Evolutionary conservation across 768 basidiomycete species (phyloP).

Genomic region (Coprinellus micaceus): DNA sequence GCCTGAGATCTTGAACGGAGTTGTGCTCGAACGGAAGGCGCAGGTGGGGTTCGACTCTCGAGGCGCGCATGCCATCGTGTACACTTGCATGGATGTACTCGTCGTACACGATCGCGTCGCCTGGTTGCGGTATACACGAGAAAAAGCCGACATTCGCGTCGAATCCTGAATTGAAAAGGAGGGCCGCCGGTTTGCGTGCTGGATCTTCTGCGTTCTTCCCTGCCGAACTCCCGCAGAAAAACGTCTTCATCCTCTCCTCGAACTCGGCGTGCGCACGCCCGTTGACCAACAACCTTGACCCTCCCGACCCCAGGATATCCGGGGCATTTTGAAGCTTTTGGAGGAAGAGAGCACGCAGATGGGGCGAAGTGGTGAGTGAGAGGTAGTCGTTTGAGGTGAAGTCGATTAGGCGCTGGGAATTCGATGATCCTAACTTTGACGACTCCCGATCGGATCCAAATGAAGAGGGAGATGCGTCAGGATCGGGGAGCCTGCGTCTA

Average conservation of each 20-base stretch:
- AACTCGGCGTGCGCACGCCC: constrained; percentile 65
- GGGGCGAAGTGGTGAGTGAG: constrained; percentile 61
- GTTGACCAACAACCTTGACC: constrained; percentile 82
- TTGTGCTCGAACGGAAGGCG: constrained; percentile 70
- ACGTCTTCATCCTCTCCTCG: constrained; percentile 61
- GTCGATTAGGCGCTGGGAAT: constrained; percentile 41
- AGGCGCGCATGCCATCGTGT: constrained; percentile 83
- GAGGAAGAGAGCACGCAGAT: constrained; percentile 59
- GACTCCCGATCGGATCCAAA: constrained; percentile 20
- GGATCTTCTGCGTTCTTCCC: too few species aligned
- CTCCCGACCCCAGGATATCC: constrained; percentile 80
- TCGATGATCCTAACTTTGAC: neutral
- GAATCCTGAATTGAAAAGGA: constrained; percentile 91
- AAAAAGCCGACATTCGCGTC: constrained; percentile 92
- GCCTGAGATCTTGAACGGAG: constrained; percentile 47
- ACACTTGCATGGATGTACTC: constrained; percentile 89
- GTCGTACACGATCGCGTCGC: constrained; percentile 79
- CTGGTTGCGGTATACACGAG: constrained; percentile 68
- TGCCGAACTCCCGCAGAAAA: constrained; percentile 49
- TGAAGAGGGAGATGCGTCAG: constrained; percentile 26
- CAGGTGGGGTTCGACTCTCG: constrained; percentile 37
- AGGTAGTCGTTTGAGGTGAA: constrained; percentile 95
- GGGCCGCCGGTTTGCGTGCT: constrained; percentile 34
- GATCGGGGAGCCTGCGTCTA: constrained; percentile 65
- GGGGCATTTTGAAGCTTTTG: constrained; percentile 43